Conservation (phyloP, 2,329 filamentous ascomycete species). For the Harringtonia lauricola region DNA sequence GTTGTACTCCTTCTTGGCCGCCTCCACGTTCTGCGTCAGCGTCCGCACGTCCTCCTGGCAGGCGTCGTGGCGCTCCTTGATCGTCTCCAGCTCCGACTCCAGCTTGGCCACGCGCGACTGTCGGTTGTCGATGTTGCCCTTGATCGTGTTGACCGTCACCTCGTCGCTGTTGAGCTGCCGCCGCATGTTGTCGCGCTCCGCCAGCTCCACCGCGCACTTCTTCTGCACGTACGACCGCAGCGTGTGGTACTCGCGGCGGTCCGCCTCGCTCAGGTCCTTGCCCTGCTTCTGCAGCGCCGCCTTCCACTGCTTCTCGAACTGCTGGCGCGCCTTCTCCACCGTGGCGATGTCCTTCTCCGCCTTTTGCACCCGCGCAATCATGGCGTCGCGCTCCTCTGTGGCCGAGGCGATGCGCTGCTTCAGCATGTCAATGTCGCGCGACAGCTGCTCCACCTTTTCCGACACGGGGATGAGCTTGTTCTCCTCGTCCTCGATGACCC, state of each 20-base stretch:
- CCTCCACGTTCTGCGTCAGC: constrained; percentile 65
- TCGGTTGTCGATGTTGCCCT: constrained; percentile 73
- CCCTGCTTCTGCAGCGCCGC: constrained; percentile 80
- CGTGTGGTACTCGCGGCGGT: constrained; percentile 80
- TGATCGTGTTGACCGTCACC: constrained; percentile 79
- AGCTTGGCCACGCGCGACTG: constrained; percentile 65
- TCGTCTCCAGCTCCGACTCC: constrained; percentile 56
- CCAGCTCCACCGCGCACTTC: constrained; percentile 68
- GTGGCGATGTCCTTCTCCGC: constrained; percentile 69
- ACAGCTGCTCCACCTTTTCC: constrained; percentile 78
- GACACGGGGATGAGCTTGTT: constrained; percentile 81
- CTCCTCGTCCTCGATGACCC: constrained; percentile 74
- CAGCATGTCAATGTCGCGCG: constrained; percentile 56
- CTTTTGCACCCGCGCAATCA: constrained; percentile 57
- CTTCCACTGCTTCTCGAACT: constrained; percentile 81
- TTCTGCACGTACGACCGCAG: constrained; percentile 78
- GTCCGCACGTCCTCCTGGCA: constrained; percentile 54
- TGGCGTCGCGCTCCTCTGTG: constrained; percentile 63
- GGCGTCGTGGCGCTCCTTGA: constrained; percentile 56
- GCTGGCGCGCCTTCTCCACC: constrained; percentile 81
- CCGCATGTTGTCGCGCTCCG: constrained; percentile 73
- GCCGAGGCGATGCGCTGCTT: constrained; percentile 59
- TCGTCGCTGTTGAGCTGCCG: constrained; percentile 87
- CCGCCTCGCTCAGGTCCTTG: constrained; percentile 71
- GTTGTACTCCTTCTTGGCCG: constrained; percentile 87